Conservation (phyloP, 805 yeast genomes). For the Myxozyma lipomycoides region DNA sequence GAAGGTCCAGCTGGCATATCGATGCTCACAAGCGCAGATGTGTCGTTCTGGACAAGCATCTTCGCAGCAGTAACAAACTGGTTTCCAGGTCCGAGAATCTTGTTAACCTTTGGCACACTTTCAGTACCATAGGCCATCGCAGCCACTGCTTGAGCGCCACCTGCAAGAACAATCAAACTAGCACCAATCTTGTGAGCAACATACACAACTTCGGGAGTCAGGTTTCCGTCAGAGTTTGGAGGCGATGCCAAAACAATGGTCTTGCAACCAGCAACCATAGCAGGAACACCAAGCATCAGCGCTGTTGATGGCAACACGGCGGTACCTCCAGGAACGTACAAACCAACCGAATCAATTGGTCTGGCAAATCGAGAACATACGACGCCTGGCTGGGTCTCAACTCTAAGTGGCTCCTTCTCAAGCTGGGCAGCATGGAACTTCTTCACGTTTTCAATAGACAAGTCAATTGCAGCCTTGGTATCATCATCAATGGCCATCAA, state of each 20-base stretch:
- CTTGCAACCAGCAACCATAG: slow-evolving; percentile 93
- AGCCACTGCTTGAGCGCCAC: slow-evolving; percentile 99
- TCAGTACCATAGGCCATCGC: slow-evolving; percentile 99
- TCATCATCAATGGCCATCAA: slow-evolving; percentile 69
- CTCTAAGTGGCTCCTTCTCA: slow-evolving; percentile 64
- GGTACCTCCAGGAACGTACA: slow-evolving; percentile 98
- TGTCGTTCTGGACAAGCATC: slow-evolving; percentile 94
- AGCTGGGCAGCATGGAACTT: slow-evolving; percentile 93
- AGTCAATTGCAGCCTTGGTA: slow-evolving; percentile 78
- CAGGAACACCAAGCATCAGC: slow-evolving; percentile 97
- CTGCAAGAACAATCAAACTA: slow-evolving; percentile 83
- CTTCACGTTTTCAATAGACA: slow-evolving; percentile 82
- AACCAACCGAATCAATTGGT: slow-evolving; percentile 90
- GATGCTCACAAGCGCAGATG: slow-evolving; percentile 89
- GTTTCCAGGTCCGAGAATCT: slow-evolving; percentile 97
- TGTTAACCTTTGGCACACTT: slow-evolving; percentile 86
- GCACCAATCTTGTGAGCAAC: slow-evolving; percentile 97
- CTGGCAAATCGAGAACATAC: slow-evolving; percentile 90
- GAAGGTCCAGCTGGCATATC: slow-evolving; percentile 99
- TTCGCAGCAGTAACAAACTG: slow-evolving; percentile 99
- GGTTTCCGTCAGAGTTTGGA: slow-evolving; percentile 85
- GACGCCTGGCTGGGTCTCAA: slow-evolving; percentile 94
- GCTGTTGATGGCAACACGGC: slow-evolving; percentile 98
- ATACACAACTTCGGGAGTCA: slow-evolving; percentile 95
- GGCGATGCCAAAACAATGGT: slow-evolving; percentile 93